A percentile compares a stretch with the other conserved stretches of the same genome.
Evolutionary conservation across 257 asterid genomes (phyloP).

Genomic region (Henckelia pumila): DNA sequence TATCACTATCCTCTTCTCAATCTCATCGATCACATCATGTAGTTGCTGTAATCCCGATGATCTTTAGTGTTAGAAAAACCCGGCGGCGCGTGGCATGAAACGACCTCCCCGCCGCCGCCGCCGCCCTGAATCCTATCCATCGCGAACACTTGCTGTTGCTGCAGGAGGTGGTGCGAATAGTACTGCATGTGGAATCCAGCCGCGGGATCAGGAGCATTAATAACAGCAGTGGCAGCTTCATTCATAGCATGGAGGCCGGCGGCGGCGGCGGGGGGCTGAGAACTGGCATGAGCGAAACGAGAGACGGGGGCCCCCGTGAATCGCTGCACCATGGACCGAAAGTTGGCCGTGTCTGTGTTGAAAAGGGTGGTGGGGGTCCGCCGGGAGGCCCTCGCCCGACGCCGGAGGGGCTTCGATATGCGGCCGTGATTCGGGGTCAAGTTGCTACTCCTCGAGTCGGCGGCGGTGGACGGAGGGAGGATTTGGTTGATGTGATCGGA

Average conservation of each 20-base stretch:
- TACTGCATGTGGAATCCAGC: conserved; percentile 32
- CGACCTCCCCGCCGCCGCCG: not conserved
- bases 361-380: conserved; percentile 57
- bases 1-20: not conserved
- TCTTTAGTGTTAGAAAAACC: not conserved
- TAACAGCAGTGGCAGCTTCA: not conserved
- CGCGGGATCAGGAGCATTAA: conserved; percentile 4
- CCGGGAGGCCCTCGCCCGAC: conserved; percentile 46
- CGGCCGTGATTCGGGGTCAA: conserved; percentile 42
- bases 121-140: not conserved
- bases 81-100: not conserved
- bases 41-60: not conserved
- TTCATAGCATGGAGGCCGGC: too few species aligned
- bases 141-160: not conserved
- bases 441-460: conserved; percentile 21
- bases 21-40: not conserved
- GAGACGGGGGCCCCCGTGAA: conserved; percentile 50
- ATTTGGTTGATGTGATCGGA: not conserved
- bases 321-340: conserved; percentile 58
- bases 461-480: conserved; percentile 19
- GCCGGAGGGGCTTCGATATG: conserved; percentile 36
- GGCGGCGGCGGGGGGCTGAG: too few species aligned
- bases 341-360: conserved; percentile 57
- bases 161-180: not conserved
- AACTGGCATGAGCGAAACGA: conserved; percentile 20